phyloP scores from a whole-genome alignment of 2,329 filamentous ascomycete species.

The Didymosphaeria variabile region DNA sequence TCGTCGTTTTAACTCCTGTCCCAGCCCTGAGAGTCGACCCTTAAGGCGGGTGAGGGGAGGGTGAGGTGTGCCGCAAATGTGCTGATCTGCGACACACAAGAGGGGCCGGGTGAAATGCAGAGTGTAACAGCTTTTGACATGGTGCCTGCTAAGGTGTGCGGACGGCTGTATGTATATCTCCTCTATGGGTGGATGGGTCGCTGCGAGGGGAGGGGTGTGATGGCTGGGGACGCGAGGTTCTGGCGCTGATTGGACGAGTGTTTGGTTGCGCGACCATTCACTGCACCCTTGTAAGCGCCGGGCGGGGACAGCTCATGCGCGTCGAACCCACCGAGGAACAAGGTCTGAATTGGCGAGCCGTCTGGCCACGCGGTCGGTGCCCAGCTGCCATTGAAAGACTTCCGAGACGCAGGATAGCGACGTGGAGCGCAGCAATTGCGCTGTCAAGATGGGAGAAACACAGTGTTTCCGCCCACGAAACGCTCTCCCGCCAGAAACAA shows the following conservation, averaged over 20 bases:
- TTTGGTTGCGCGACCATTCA: constrained; percentile 44
- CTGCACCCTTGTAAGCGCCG: constrained; percentile 42
- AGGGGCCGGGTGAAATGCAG: constrained; percentile 35
- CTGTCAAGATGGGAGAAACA: constrained; percentile 8
- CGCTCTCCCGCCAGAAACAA: constrained; percentile 2
- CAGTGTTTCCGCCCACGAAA: constrained; percentile 8
- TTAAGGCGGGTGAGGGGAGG: constrained; percentile 27
- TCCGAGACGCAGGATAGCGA: neutral
- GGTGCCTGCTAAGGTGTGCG: constrained; percentile 24
- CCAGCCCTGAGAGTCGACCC: constrained; percentile 6
- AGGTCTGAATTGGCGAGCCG: constrained; percentile 7
- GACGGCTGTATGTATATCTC: constrained; percentile 37
- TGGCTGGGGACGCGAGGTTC: constrained; percentile 26
- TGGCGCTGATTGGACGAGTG: constrained; percentile 41
- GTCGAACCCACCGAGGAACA: constrained; percentile 8
- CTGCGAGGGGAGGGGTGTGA: constrained; percentile 29
- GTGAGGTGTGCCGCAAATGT: constrained; percentile 18
- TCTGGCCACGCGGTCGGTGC: constrained; percentile 9
- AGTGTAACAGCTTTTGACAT: constrained; percentile 37
- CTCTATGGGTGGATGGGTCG: constrained; percentile 4
- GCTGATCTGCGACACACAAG: constrained; percentile 36
- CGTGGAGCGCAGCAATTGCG: constrained; percentile 2
- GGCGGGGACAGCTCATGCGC: constrained; percentile 37
- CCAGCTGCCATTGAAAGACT: constrained; percentile 6
- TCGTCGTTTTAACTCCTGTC: constrained; percentile 11